Base-by-base conservation (phyloP, 768 basidiomycete genomes). In the Termitomyces sp. region DNA sequence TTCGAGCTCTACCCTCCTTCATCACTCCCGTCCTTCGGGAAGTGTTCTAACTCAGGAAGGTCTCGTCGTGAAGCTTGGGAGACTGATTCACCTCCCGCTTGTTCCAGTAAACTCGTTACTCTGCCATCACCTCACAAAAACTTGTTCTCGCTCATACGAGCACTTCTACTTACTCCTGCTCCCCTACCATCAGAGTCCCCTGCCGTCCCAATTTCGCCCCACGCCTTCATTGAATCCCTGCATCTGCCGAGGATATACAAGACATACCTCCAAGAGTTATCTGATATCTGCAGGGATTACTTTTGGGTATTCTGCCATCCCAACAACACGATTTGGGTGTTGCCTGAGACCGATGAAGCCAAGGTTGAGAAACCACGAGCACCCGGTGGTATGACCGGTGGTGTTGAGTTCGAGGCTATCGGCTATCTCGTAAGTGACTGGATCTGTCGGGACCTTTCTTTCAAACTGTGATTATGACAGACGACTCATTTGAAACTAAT, bases 241-340 rank as follows among this genome's bases (percentile, higher is more conserved):
- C 88, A 88, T 68, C 75, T 73, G 9, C 83, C 87, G 4, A 73
- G 93, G 50, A 84, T 91, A 50, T 95, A 87, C 77, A 93, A 89
- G 74, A 80, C 83, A 8, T 93, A 92, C 71, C 74, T 95, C 26
- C 83, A 84, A 58, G 93, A 95, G 71, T 75, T 99, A 48, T 88
- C 86, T 6, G 95, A 98, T 66, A 79, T 95, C 4, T 95, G 95
- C 69, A 77, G 95, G 26, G 97, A 99, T 70, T 93, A 93, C 74
- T 93, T 92, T 72, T 95, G 94, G 94, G 88, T 97, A 43, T 96
- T 98, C 74, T 98, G 96, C 70, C 97, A 99, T 69, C 89, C 90
- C 2, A 89, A 88, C 69, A 99, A 98, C 65, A 86, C 87, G 0
- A 86, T 98, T 53, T 98, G 96, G 96, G 78, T 86, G 20, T 74